Conservation (phyloP, 257 asterid species). For the Jaltomata sinuosa region DNA sequence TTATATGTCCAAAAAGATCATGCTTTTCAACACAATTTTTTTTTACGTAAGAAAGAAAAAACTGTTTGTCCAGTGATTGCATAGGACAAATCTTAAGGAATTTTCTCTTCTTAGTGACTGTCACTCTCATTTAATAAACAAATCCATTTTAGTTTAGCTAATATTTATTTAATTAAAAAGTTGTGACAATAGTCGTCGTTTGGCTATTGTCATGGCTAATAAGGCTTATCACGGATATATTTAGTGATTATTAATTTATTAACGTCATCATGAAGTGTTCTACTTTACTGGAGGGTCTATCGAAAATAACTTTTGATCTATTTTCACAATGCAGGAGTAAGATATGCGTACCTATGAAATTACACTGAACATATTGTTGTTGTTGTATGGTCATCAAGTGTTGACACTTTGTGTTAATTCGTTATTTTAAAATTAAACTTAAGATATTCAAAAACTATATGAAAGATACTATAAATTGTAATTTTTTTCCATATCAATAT, state of each 20-base stretch:
- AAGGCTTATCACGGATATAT: background rate
- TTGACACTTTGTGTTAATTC: too few relatives aligned
- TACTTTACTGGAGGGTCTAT: too few relatives aligned
- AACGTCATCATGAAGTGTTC: slow-evolving; percentile 2
- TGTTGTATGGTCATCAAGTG: too few relatives aligned
- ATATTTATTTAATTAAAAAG: background rate
- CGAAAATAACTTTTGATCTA: too few relatives aligned
- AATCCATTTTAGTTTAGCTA: background rate
- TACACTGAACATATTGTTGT: too few relatives aligned
- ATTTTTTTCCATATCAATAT: too few relatives aligned
- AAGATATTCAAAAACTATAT: too few relatives aligned
- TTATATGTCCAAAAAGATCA: background rate
- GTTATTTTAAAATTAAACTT: too few relatives aligned
- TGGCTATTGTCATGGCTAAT: slow-evolving; percentile 13
- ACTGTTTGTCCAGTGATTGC: slow-evolving; percentile 1
- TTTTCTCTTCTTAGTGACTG: slow-evolving; percentile 19
- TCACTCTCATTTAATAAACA: slow-evolving; percentile 21
- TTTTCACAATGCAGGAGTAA: too few relatives aligned
- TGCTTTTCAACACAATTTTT: background rate
- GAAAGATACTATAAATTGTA: too few relatives aligned
- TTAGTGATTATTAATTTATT: background rate
- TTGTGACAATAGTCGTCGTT: slow-evolving; percentile 10
- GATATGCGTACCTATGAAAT: too few relatives aligned
- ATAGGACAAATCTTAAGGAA: slow-evolving; percentile 19
- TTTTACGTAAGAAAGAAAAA: background rate